Evolutionary conservation across 2,329 filamentous ascomycete genomes (phyloP), one percentile per base, ranked within the genome.

Genomic region (Fusarium setosum): DNA sequence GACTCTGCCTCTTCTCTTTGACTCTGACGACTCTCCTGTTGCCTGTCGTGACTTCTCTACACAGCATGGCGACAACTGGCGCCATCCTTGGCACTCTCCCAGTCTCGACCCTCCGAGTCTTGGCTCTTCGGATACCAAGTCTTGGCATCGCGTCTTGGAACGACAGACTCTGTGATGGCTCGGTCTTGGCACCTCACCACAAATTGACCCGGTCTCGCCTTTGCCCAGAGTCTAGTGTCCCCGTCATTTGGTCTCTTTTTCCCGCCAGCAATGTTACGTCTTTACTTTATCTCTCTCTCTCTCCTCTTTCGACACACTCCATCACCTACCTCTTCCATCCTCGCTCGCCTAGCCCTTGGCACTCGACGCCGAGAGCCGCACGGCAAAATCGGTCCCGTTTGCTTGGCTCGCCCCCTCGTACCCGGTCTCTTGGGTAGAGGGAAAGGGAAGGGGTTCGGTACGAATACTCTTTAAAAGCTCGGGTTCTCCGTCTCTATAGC

Each of bases 341-440:
- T 60, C 45, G 60, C 58, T 40, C 52, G 69, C 65, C 69, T 65
- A 72, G 63, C 47, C 55, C 69, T 72, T 72, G 69, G 69, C 69
- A 54, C 63, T 56, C 57, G 57, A 57, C 56, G 56, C 51, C 23
- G 55, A 57, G 56, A 44, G 20, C 20, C 35, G 32, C 56, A 53
- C 51, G 51, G 42, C 59, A 54, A 38, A 23, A 26, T 12, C 29
- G 35, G 17, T n/a, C 29, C 24, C 38, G 38, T 26, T 44, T 40
- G 53, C 59, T 63, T 61, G 62, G 63, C 65, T 69, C 44, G 52
- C 35, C 56, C 62, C 54, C 50, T 44, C 56, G 50, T 61, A 47
- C 61, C 47, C 37, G 37, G 58, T 52, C 57, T 61, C n/a, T 34
- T 47, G 23, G 13, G 29, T 23, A 32, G 32, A 15, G 31, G 20